Conservation (phyloP, 768 basidiomycete species). For the Floccularia luteovirens region DNA sequence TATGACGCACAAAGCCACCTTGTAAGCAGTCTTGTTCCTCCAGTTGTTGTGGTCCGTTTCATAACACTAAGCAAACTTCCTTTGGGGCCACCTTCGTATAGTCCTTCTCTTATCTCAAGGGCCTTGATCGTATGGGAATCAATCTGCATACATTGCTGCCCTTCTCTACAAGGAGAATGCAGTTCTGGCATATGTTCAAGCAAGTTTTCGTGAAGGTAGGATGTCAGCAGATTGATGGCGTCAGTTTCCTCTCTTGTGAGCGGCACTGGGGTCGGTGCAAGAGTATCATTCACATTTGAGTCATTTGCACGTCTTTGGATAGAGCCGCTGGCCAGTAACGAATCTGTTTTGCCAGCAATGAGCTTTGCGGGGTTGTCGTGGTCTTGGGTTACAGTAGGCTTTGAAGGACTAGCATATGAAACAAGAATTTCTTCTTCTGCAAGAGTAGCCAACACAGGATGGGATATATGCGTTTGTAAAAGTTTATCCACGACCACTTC, state of each 20-base stretch:
- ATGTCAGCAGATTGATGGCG: conserved; percentile 57
- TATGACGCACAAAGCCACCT: conserved; percentile 67
- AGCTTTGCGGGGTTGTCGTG: not conserved
- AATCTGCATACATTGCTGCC: conserved; percentile 70
- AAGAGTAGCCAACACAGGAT: conserved; percentile 42
- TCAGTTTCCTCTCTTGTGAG: conserved; percentile 35
- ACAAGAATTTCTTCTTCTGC: conserved; percentile 47
- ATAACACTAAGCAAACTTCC: conserved; percentile 73
- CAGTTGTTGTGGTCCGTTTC: conserved; percentile 69
- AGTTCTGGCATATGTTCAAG: conserved; percentile 74
- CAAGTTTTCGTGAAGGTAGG: conserved; percentile 58
- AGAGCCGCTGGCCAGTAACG: not conserved
- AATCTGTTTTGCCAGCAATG: not conserved
- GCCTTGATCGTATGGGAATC: conserved; percentile 85
- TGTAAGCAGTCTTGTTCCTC: conserved; percentile 68
- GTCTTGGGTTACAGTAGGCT: not conserved
- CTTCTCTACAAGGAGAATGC: conserved; percentile 50
- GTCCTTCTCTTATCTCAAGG: conserved; percentile 76
- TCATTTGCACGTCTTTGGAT: not conserved
- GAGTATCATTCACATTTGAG: not conserved
- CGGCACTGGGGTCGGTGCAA: not conserved
- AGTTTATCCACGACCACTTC: conserved; percentile 66
- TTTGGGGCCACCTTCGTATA: conserved; percentile 61
- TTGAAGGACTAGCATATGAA: conserved; percentile 30
- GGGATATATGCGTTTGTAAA: conserved; percentile 24